A percentile compares a stretch with the other conserved stretches of the same genome.
Conservation (phyloP, 768 basidiomycete species). For the Naganishia vaughanmartiniae region DNA sequence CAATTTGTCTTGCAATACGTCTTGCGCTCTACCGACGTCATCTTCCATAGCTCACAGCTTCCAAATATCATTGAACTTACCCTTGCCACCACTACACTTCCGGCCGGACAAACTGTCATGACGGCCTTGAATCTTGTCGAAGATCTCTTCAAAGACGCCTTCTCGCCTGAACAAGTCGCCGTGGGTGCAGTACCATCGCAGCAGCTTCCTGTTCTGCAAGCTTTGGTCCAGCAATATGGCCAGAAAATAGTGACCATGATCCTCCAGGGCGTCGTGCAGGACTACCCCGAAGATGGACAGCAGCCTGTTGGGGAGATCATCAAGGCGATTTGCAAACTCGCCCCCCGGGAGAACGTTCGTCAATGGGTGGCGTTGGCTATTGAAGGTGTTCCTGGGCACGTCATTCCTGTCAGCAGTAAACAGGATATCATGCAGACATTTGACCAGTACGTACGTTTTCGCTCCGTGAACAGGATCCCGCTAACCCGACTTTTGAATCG, state of each 20-base stretch:
- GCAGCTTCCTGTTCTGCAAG: conserved; percentile 43
- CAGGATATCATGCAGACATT: conserved; percentile 71
- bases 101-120: conserved; percentile 77
- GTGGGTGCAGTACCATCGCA: conserved; percentile 28
- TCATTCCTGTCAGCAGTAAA: conserved; percentile 66
- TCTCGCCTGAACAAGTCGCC: conserved; percentile 10
- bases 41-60: conserved; percentile 76
- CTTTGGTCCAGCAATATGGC: conserved; percentile 55
- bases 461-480: neutral
- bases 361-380: conserved; percentile 71
- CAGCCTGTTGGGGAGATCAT: conserved; percentile 74
- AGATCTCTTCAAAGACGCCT: conserved; percentile 69
- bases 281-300: conserved; percentile 82
- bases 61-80: conserved; percentile 71
- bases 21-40: conserved; percentile 67
- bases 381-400: conserved; percentile 64
- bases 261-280: conserved; percentile 73
- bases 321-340: conserved; percentile 65
- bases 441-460: conserved; percentile 62
- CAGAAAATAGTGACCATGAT: conserved; percentile 67
- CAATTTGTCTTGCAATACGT: conserved; percentile 72
- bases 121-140: conserved; percentile 76
- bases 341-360: conserved; percentile 64
- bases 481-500: neutral
- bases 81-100: conserved; percentile 75